These are phyloP conservation scores for Fusarium marasasianum DNA, from an alignment of 2,329 filamentous ascomycete genomes.

Conservation along the genomic window DNA sequence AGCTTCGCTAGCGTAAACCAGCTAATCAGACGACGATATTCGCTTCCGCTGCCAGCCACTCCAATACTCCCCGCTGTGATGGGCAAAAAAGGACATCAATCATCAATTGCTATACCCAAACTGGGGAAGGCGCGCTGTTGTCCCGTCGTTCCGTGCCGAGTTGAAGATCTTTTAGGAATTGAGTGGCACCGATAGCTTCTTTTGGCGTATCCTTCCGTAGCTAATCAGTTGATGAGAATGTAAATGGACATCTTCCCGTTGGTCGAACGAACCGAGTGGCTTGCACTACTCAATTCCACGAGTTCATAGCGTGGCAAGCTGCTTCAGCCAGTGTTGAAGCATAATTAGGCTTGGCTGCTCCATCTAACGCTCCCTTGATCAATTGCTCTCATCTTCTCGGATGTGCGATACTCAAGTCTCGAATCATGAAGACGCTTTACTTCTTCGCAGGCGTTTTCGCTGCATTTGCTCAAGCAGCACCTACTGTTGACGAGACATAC, in stretches of 20 bases:
- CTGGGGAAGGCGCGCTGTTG: background rate
- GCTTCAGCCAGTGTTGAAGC: fast-evolving
- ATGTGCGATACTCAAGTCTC: fast-evolving
- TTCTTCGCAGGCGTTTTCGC: background rate
- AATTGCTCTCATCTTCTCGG: fast-evolving
- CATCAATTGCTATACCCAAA: no score
- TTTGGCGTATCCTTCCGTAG: background rate
- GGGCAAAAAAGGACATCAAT: background rate
- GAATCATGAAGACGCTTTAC: fast-evolving
- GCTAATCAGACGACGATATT: background rate
- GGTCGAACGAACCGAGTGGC: background rate
- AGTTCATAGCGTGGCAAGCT: background rate
- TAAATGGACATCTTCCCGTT: background rate
- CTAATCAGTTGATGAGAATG: background rate
- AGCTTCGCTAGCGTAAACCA: background rate
- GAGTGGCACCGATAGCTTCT: background rate
- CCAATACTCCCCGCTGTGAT: background rate
- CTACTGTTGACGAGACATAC: background rate
- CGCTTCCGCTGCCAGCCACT: background rate
- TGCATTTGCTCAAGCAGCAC: background rate
- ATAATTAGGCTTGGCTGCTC: background rate
- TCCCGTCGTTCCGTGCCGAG: background rate
- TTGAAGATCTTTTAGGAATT: background rate
- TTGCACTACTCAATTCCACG: background rate
- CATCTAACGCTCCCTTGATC: background rate